Percentiles rank a stretch among this genome's conserved stretches.
phyloP scores from a whole-genome alignment of 768 basidiomycete species.

The Scleroderma bovista region DNA sequence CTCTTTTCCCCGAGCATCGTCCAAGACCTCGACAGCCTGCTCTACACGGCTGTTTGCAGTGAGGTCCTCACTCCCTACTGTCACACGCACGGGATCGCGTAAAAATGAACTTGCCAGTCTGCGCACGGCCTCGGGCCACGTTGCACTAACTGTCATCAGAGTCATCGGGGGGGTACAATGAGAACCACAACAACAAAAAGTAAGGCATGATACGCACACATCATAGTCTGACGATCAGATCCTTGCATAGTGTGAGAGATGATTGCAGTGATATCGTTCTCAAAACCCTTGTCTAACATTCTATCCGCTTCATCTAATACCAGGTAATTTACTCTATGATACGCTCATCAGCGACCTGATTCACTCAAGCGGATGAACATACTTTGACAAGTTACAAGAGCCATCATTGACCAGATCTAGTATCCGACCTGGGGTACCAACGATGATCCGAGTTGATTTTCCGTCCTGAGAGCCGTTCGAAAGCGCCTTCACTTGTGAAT shows the following conservation, averaged over 20 bases:
- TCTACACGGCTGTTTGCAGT: slow-evolving; percentile 93
- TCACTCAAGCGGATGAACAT: slow-evolving; percentile 21
- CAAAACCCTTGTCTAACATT: slow-evolving; percentile 98
- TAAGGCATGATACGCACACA: slow-evolving; percentile 58
- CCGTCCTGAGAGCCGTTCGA: slow-evolving; percentile 46
- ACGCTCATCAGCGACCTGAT: slow-evolving; percentile 4
- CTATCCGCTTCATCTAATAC: slow-evolving; percentile 97
- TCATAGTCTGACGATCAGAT: slow-evolving; percentile 80
- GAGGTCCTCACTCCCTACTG: slow-evolving; percentile 92
- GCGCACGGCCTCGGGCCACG: slow-evolving; percentile 95
- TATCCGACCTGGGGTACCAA: slow-evolving; percentile 93
- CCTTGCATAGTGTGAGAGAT: slow-evolving; percentile 68
- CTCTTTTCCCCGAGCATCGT: slow-evolving; percentile 84
- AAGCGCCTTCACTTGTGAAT: slow-evolving; percentile 68
- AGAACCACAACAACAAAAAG: not conserved
- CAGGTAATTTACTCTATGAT: slow-evolving; percentile 72
- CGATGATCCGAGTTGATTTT: slow-evolving; percentile 68
- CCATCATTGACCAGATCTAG: slow-evolving; percentile 90
- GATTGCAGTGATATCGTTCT: slow-evolving; percentile 93
- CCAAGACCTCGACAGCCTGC: slow-evolving; percentile 89
- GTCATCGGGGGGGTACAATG: no score
- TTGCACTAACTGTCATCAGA: slow-evolving; percentile 74
- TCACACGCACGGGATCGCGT: slow-evolving; percentile 78
- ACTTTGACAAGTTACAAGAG: slow-evolving; percentile 75
- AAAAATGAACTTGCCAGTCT: slow-evolving; percentile 86